Evolutionary conservation across 352 stramenopile species (phyloP), one percentile per base, ranked within the genome.

Genomic region (Aphanomyces stellatus): DNA sequence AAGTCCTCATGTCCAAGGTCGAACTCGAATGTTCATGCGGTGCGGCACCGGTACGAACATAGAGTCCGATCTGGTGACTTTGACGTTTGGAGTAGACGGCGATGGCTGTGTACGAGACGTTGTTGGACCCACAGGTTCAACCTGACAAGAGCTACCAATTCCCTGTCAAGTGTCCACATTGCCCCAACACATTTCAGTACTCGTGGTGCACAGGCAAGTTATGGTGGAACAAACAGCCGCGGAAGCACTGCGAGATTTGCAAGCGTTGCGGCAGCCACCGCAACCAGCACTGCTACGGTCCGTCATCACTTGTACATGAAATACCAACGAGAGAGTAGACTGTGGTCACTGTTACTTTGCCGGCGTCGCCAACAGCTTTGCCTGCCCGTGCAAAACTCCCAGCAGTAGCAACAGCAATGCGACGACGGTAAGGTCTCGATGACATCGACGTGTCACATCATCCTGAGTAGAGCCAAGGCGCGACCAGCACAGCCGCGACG

Each of bases 321-420:
- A 15, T 15, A 7, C n/a, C 8, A 37, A 37, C 6, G 25, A 7
- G 25, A 59, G 8, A 8, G 15, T 59, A 62, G 53, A 83, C 24
- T 92, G 84, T 69, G 88, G 89, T 51, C 84, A 90, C 66, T 92
- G 84, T 68, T 92, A 91, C 70, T 92, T 92, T 76, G 84, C 84
- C 8, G 84, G 84, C 24, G 84, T 92, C 33, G 84, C 84, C 31
- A 92, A 92, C 64, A 92, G 84, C 63, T 92, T 92, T 35, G 76
- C 80, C 59, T 92, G 84, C 63, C 90, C 80, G 65, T 92, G 84
- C 62, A 83, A 87, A 42, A 43, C 27, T 27, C 51, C 51, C n/a
- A n/a, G n/a, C n/a, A n/a, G n/a, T n/a, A n/a, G n/a, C n/a, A n/a
- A n/a, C n/a, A n/a, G n/a, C n/a, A n/a, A n/a, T n/a, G n/a, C n/a